These are phyloP conservation scores for Aspergillus quadricinctus DNA, from an alignment of 2,329 filamentous ascomycete species.

Conservation along the genomic window DNA sequence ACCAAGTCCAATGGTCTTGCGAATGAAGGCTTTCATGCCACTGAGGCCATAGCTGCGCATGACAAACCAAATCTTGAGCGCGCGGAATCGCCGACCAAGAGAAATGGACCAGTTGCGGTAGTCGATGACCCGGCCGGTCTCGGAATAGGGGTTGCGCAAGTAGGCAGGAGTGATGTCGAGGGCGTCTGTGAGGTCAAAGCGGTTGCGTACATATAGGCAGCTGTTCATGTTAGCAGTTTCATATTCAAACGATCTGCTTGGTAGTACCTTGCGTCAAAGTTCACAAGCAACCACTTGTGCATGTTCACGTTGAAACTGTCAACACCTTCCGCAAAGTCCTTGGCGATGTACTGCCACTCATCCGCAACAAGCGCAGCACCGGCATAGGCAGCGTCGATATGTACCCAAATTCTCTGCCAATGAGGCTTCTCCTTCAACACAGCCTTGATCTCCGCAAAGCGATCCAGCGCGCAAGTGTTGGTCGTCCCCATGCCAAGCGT, in stretches of 20 bases:
- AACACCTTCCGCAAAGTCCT: conserved; percentile 58
- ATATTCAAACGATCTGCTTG: background rate
- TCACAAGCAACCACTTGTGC: conserved; percentile 95
- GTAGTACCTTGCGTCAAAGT: conserved; percentile 67
- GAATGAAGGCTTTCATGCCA: conserved; percentile 70
- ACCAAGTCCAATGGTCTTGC: conserved; percentile 64
- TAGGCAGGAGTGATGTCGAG: conserved; percentile 77
- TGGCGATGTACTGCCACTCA: conserved; percentile 68
- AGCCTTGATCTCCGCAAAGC: conserved; percentile 65
- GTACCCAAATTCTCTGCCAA: conserved; percentile 72
- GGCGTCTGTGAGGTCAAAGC: conserved; percentile 72
- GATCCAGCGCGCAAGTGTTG: conserved; percentile 80
- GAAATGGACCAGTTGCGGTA: conserved; percentile 98
- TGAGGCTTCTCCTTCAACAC: conserved; percentile 43
- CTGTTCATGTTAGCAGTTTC: conserved; percentile 44
- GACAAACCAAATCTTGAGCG: conserved; percentile 94
- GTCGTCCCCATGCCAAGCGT: conserved; percentile 83
- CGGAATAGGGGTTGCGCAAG: conserved; percentile 74
- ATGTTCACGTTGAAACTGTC: conserved; percentile 94
- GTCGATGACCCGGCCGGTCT: conserved; percentile 81
- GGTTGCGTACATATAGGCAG: conserved; percentile 72
- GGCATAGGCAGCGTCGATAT: conserved; percentile 90
- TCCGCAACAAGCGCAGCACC: conserved; percentile 78
- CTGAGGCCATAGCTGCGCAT: conserved; percentile 74
- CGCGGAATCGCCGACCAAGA: conserved; percentile 80